These are phyloP conservation scores for Debaryomyces prosopidis DNA, from an alignment of 805 yeast species.

Conservation along the genomic window DNA sequence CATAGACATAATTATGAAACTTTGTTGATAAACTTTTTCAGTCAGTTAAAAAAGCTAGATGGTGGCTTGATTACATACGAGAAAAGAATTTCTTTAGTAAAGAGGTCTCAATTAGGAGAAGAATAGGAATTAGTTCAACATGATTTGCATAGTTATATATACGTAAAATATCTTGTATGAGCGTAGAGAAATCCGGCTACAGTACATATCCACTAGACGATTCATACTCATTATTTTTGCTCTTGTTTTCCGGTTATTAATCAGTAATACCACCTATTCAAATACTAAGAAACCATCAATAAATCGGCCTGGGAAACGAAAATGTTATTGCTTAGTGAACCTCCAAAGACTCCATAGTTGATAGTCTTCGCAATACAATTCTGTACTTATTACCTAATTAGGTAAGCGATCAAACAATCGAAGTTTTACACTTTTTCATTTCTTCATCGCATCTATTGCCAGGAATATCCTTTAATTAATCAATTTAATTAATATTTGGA, in stretches of 20 bases:
- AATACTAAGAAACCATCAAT: too few relatives aligned
- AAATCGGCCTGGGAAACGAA: too few relatives aligned
- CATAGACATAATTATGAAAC: conserved; percentile 35
- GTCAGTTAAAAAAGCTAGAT: conserved; percentile 34
- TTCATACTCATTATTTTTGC: too few relatives aligned
- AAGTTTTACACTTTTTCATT: background rate
- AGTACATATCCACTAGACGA: too few relatives aligned
- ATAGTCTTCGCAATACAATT: background rate
- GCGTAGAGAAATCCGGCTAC: too few relatives aligned
- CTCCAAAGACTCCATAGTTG: background rate
- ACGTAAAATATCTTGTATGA: background rate
- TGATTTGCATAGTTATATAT: background rate
- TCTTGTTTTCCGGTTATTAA: too few relatives aligned
- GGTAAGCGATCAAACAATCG: background rate
- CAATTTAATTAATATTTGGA: background rate
- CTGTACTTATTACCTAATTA: background rate
- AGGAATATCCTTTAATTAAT: background rate
- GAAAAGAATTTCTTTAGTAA: conserved; percentile 11
- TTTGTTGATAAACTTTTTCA: conserved; percentile 34
- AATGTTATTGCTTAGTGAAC: too few relatives aligned
- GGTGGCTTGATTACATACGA: conserved; percentile 27
- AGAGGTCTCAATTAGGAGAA: conserved; percentile 10
- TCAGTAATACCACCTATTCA: too few relatives aligned
- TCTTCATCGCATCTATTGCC: conserved; percentile 6
- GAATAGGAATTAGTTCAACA: background rate